Conservation (phyloP, 2,329 filamentous ascomycete genomes). For the Verticillium nonalfalfae region DNA sequence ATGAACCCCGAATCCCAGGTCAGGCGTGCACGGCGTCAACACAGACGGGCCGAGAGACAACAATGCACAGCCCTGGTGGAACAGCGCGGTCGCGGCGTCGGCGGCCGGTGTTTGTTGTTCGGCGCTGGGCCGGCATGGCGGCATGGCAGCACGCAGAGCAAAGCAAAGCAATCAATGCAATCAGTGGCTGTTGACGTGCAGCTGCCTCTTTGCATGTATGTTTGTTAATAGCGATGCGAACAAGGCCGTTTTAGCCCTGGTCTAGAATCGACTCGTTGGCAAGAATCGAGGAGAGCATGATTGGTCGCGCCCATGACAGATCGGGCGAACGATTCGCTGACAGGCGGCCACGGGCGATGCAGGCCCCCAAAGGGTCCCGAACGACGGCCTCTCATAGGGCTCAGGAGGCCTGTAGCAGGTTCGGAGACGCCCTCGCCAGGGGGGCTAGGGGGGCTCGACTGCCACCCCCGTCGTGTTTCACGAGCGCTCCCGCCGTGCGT, state of each 20-base stretch:
- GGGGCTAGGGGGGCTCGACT: not conserved
- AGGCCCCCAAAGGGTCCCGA: not conserved
- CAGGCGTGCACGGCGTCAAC: not conserved
- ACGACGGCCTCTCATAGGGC: not conserved
- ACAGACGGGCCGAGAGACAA: not conserved
- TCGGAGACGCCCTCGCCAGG: not conserved
- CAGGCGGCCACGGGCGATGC: not conserved
- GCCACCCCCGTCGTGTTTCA: not conserved
- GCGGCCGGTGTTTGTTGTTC: not conserved
- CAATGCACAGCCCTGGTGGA: not conserved
- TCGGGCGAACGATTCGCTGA: slow-evolving; percentile 3
- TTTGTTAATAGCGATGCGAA: too few species aligned
- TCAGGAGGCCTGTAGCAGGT: not conserved
- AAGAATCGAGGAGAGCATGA: not conserved
- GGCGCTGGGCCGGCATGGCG: not conserved
- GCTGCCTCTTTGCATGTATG: too few species aligned
- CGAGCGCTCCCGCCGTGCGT: not conserved
- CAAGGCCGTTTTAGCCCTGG: not conserved
- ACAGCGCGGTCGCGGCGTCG: not conserved
- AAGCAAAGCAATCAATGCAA: too few species aligned
- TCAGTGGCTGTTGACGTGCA: too few species aligned
- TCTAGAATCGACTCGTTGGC: not conserved
- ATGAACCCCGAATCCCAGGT: not conserved
- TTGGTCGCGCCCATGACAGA: not conserved
- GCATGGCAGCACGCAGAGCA: too few species aligned